Percentiles rank a stretch among this genome's conserved stretches.
Evolutionary conservation across 176 grass and related monocot genomes (phyloP).

Genomic region (Bolboschoenus planiculmis): DNA sequence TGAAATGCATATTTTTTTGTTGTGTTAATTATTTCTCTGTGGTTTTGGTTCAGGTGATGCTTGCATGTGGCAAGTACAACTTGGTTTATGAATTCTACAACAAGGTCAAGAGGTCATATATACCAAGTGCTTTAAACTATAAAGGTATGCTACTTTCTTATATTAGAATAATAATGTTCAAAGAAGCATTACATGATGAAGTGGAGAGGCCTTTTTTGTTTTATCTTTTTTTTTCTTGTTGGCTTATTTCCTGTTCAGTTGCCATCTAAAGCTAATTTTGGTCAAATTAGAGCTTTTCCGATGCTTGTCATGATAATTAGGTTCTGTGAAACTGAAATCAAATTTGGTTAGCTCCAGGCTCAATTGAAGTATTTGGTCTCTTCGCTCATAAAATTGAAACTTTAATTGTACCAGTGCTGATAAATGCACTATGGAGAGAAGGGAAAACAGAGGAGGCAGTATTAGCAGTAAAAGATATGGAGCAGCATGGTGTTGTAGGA

Average conservation of each 20-base stretch:
- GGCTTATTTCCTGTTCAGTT: background rate
- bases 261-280: background rate
- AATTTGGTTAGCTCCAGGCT: background rate
- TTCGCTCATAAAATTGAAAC: background rate
- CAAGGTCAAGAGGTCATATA: conserved; percentile 55
- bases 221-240: background rate
- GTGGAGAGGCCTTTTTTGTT: background rate
- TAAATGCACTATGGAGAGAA: conserved; percentile 96
- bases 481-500: conserved; percentile 82
- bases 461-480: conserved; percentile 84
- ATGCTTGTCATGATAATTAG: background rate
- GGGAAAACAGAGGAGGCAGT: conserved; percentile 77
- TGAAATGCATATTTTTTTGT: conserved; percentile 4
- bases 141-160: conserved; percentile 42
- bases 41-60: conserved; percentile 66
- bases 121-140: conserved; percentile 83
- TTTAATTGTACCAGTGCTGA: conserved; percentile 43
- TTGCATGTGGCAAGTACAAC: conserved; percentile 86
- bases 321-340: background rate
- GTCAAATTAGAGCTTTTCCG: background rate
- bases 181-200: background rate
- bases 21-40: conserved; percentile 6
- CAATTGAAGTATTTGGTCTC: no score
- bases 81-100: conserved; percentile 93
- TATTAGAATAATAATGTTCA: background rate